Evolutionary conservation across 2,329 filamentous ascomycete genomes (phyloP).

Genomic region (Beauveria medogensis): DNA sequence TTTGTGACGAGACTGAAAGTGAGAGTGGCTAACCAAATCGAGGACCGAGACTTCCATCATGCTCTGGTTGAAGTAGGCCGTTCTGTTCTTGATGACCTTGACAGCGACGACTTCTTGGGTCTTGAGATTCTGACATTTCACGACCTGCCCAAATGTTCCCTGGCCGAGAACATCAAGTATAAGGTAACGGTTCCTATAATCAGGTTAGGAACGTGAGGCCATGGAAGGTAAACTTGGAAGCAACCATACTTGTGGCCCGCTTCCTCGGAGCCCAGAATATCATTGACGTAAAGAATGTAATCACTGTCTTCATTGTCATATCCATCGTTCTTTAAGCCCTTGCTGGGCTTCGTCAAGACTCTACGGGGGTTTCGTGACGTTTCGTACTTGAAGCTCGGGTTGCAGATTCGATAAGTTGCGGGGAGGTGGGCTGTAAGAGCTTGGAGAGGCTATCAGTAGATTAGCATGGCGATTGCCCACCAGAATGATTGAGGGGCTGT

Average conservation of each 20-base stretch:
- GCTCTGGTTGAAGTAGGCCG: conserved; percentile 98
- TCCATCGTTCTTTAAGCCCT: conserved; percentile 95
- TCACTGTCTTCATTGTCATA: conserved; percentile 99
- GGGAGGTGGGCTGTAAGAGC: conserved; percentile 88
- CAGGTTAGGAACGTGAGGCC: conserved; percentile 2
- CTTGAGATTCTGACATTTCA: conserved; percentile 97
- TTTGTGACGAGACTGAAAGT: conserved; percentile 2
- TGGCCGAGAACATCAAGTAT: conserved; percentile 96
- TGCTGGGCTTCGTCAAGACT: conserved; percentile 96
- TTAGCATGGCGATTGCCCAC: neutral
- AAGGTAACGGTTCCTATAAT: conserved; percentile 75
- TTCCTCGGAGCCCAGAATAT: conserved; percentile 95
- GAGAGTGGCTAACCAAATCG: conserved; percentile 60
- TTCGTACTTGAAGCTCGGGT: conserved; percentile 96
- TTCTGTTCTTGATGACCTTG: conserved; percentile 98
- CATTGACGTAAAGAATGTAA: conserved; percentile 98
- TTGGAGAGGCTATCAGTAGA: conserved; percentile 70
- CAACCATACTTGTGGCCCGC: conserved; percentile 78
- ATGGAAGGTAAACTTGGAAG: neutral
- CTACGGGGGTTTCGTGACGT: conserved; percentile 92
- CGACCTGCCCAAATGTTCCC: conserved; percentile 95
- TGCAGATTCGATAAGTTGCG: conserved; percentile 96
- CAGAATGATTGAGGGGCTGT: neutral
- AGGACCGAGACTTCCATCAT: conserved; percentile 99
- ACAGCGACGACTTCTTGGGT: conserved; percentile 98